Base-by-base conservation (phyloP, 208 protist genomes). In the Crithidia thermophila region DNA sequence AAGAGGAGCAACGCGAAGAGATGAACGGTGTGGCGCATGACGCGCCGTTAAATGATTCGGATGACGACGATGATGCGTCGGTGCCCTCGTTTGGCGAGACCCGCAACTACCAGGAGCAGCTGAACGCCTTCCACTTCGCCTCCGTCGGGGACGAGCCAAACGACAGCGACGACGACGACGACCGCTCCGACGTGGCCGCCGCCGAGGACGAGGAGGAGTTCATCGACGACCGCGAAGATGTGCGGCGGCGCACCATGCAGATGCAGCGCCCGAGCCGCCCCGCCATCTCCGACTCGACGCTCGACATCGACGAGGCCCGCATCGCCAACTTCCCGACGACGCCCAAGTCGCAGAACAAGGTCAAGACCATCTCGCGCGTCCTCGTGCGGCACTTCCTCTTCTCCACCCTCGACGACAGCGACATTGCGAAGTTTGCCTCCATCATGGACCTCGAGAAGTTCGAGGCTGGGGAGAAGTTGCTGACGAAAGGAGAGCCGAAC, bases 331-430 rank as follows among this genome's bases (percentile, higher is more conserved):
- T 88, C 61, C 52, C 67, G 10, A 47, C 70, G 28, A 82, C 82
- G 27, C 82, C 85, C 45, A 91, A 88, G 71, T 82, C 85, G 28
- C 40, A 71, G 58, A 77, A 85, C 40, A 82, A 87, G 51, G 50
- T 85, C 34, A 72, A 72, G 56, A 75, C 82, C 28, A 89, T 92
- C 43, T 78, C 71, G 20, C 60, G 69, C 28, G 74, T 80, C 8
- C 75, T 95, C 20, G 78, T 90, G 67, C 55, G 60, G 27, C 85
- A 90, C 65, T 89, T 81, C 52, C 72, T 93, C 53, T 95, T 93
- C 69, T 93, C 82, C 40, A 84, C 73, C 37, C 66, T 91, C 13
- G 85, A 94, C 62, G 88, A 91, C 56, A 73, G 42, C 43, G 71
- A 89, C 53, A 72, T 90, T 42, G 60, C 63, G 13, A 79, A 71